phyloP scores from a whole-genome alignment of 2,329 filamentous ascomycete genomes.

The Botrytis byssoidea region DNA sequence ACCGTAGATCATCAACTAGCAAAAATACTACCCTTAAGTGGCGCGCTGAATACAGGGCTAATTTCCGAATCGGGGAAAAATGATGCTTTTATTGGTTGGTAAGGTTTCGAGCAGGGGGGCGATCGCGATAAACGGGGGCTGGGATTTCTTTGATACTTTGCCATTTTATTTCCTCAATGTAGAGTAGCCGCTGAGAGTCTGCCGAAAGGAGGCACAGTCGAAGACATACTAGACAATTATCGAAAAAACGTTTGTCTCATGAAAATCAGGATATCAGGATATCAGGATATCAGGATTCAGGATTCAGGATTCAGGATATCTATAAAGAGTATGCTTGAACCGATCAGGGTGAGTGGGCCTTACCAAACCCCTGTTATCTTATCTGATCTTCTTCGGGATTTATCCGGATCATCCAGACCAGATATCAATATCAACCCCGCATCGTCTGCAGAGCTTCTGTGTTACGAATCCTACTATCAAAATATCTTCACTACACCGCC shows the following conservation, averaged over 20 bases:
- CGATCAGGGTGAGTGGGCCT: neutral
- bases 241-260: neutral
- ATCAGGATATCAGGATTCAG: neutral
- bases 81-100: conserved; percentile 11
- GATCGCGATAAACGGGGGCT: neutral
- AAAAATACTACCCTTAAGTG: neutral
- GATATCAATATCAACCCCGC: neutral
- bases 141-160: neutral
- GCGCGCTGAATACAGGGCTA: conserved; percentile 18
- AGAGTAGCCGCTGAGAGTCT: neutral
- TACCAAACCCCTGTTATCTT: neutral
- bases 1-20: conserved; percentile 11
- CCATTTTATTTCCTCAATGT: too few relatives aligned
- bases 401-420: neutral
- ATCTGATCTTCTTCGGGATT: neutral
- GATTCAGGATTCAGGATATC: neutral
- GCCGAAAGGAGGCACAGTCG: too few relatives aligned
- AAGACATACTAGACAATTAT: neutral
- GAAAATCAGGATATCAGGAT: too few relatives aligned
- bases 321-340: neutral
- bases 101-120: neutral
- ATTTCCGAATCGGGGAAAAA: conserved; percentile 17
- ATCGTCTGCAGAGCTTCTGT: neutral
- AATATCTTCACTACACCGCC: neutral
- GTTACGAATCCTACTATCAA: neutral